A percentile compares a stretch with the other conserved stretches of the same genome.
Conservation (phyloP, 257 asterid species). For the Eucommia ulmoides region DNA sequence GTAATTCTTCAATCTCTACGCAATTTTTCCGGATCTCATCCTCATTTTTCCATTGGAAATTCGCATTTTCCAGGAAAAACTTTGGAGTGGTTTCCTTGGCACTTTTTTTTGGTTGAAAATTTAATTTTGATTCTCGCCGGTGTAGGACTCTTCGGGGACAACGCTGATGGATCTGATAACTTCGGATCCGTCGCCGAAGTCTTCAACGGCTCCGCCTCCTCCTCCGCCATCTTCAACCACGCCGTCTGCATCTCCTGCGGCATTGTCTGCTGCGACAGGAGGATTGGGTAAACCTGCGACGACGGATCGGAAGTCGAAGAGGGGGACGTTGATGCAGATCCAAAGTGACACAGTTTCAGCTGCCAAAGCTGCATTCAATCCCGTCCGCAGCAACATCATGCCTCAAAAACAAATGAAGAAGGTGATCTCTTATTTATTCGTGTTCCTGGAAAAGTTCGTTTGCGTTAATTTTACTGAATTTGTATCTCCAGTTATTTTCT, state of each 20-base stretch:
- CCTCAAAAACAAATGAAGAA: conserved; percentile 77
- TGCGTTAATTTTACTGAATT: background rate
- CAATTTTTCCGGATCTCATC: too few species aligned
- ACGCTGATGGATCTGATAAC: conserved; percentile 99
- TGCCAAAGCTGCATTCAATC: conserved; percentile 80
- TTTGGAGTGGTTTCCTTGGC: too few species aligned
- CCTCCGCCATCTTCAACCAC: conserved; percentile 15
- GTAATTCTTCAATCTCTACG: too few species aligned
- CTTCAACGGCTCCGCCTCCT: conserved; percentile 9
- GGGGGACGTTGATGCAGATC: conserved; percentile 90
- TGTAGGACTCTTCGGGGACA: conserved; percentile 80
- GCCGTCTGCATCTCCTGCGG: conserved; percentile 35
- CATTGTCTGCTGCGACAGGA: conserved; percentile 22
- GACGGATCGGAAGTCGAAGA: conserved; percentile 80
- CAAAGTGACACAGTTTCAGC: conserved; percentile 92
- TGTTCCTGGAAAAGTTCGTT: background rate
- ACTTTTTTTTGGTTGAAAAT: too few species aligned
- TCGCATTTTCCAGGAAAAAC: too few species aligned
- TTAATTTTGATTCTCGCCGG: too few species aligned
- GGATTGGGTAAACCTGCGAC: conserved; percentile 36
- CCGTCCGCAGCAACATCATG: conserved; percentile 71
- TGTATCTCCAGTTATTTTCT: background rate
- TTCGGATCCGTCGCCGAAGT: conserved; percentile 57
- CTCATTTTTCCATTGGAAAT: too few species aligned
- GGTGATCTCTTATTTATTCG: conserved; percentile 13